These are phyloP conservation scores for Ajuga reptans DNA, from an alignment of 305 asterid species.

Conservation along the genomic window DNA sequence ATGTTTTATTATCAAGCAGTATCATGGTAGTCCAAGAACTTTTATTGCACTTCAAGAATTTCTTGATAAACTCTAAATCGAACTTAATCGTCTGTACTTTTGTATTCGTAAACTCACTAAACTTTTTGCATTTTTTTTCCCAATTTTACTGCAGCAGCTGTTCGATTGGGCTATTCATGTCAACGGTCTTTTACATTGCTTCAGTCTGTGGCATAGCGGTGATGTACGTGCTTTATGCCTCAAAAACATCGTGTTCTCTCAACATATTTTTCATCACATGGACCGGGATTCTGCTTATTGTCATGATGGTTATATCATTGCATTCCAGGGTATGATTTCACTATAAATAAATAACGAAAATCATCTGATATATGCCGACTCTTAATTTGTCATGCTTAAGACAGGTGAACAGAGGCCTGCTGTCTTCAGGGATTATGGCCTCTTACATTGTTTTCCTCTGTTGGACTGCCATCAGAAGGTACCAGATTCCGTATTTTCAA, in stretches of 20 bases:
- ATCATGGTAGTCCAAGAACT: not conserved
- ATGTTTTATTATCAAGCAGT: too few species aligned
- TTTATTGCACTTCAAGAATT: not conserved
- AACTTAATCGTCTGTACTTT: not conserved
- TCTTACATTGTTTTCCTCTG: conserved; percentile 81
- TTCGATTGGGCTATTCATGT: conserved; percentile 77
- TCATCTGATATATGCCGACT: not conserved
- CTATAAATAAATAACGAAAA: not conserved
- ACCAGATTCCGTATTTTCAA: not conserved
- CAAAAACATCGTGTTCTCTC: conserved; percentile 57
- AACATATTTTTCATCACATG: conserved; percentile 91
- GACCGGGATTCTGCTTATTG: conserved; percentile 69
- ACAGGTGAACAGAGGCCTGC: conserved; percentile 85
- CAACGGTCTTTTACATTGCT: conserved; percentile 57
- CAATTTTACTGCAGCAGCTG: conserved; percentile 34
- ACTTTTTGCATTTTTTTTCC: not conserved
- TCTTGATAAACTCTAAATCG: not conserved
- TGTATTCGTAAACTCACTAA: not conserved
- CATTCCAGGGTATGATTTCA: conserved; percentile 63
- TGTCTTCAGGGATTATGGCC: conserved; percentile 95
- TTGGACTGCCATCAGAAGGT: conserved; percentile 94
- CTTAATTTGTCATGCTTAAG: conserved; percentile 19
- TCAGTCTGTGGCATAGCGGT: conserved; percentile 58
- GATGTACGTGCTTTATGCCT: conserved; percentile 70
- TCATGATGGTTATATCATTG: conserved; percentile 75